Conservation (phyloP, 257 asterid species). For the Solanum gandarillasii region DNA sequence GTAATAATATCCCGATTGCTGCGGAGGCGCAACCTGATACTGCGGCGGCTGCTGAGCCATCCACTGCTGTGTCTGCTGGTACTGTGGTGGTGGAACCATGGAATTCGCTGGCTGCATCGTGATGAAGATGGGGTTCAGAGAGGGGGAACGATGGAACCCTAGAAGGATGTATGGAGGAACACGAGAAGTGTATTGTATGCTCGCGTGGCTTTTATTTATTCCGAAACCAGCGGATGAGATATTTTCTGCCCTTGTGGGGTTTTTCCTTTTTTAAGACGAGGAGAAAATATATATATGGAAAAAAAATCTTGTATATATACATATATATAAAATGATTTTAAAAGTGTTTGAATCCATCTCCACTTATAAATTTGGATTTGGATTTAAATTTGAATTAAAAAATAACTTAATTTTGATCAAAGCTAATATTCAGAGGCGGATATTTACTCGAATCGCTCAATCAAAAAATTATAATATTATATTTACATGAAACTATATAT, state of each 20-base stretch:
- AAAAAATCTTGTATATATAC: too few species aligned
- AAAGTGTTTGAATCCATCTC: neutral
- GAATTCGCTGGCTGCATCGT: conserved; percentile 57
- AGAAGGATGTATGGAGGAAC: neutral
- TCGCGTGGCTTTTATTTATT: neutral
- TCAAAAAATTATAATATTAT: too few species aligned
- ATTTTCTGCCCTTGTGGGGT: neutral
- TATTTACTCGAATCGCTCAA: too few species aligned
- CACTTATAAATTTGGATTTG: neutral
- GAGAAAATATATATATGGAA: neutral
- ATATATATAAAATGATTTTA: too few species aligned
- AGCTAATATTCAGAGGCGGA: accelerated
- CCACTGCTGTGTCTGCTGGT: conserved; percentile 15
- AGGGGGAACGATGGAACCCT: conserved; percentile 10
- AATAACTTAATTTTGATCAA: neutral
- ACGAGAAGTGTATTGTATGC: neutral
- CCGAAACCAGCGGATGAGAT: neutral
- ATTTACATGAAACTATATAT: too few species aligned
- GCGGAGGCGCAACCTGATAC: conserved; percentile 8
- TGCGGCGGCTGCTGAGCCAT: conserved; percentile 26
- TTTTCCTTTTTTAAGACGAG: neutral
- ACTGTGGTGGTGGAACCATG: conserved; percentile 34
- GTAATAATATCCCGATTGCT: conserved; percentile 1
- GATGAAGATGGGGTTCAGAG: neutral
- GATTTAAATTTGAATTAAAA: neutral